Evolutionary conservation across 2,329 filamentous ascomycete genomes (phyloP), one percentile per base, ranked within the genome.

Genomic region (Mollisia scopiformis): DNA sequence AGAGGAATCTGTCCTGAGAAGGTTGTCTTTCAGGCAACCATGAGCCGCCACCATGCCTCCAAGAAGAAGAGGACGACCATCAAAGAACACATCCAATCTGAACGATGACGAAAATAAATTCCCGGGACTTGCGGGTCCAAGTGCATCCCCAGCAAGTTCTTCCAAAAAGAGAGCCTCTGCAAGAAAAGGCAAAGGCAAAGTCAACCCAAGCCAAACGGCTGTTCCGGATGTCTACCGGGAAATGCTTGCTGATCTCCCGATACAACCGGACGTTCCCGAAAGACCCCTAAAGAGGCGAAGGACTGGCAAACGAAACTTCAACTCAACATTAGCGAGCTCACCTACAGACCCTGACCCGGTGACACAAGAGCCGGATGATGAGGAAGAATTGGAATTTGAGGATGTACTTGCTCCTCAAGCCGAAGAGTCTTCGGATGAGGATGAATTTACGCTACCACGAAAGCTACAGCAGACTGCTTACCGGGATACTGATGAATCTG

Each of bases 401-500:
- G 73, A 76, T 58, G 67, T 73, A 21, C 63, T 71, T 27, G 59
- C 55, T 25, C 37, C 43, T 11, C 37, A 59, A 27, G 8, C n/a
- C 2, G 55, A 25, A 30, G 6, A 56, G 49, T n/a, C 31, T 57
- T 13, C 62, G n/a, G 51, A 37, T 31, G 51, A 33, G 14, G 62
- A 57, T 37, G 63, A 63, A 50, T 68, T 61, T 30, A 61, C 66
- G 8, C 68, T 56, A 11, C 54, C 58, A 7, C 39, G 61, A 23
- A 71, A 59, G 58, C 60, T 49, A 23, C 69, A 73, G 66, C 73
- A 77, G 67, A 72, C 74, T 46, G 64, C 78, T 67, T 75, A 80
- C 69, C 62, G 75, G 72, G 78, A 83, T 31, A 82, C 82, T 14
- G 83, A 83, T n/a, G 71, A 73, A 19, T 84, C 84, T 11, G 78